Base-by-base conservation (phyloP, 176 grass and related monocot genomes). In the Carex cristatella region DNA sequence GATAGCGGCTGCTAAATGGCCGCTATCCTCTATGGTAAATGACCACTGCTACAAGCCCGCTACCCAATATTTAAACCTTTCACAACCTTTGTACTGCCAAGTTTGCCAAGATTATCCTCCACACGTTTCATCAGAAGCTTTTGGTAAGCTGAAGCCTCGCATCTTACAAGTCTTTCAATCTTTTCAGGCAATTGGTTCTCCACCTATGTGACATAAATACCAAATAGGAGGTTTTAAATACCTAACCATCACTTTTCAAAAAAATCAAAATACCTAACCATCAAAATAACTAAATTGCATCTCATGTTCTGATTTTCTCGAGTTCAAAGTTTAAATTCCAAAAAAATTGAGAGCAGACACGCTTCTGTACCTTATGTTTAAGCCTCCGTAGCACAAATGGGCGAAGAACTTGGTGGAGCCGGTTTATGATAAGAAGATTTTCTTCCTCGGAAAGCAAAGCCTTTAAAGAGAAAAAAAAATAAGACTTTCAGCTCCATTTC, bases 371-470 rank as follows among this genome's bases (percentile, higher is more conserved):
- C 96, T 99, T 99, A 86, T 99, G 93, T 91, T 99, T 99, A 68
- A 99, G 91, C 71, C 96, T 95, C 92, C 93, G 85, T 40, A 99
- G 96, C 58, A 99, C 93, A 91, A 99, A 99, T 7, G 96, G 96
- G 63, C 96, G 96, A 94, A 99, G 96, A 92, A 99, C 96, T 89
- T 99, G 96, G 68, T 99, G 96, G 87, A 99, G 96, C 42, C 96
- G 96, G 85, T 99, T 99, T 91, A 99, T 99, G 85, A 99, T 99
- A 60, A 99, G 66, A 90, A 99, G 92, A 88, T 99, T 99, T 87
- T 99, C 96, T 84, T 99, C 96, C 88, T 99, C 96, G 46, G 96
- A 99, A 62, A 99, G 90, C 83, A 99, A 95, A 88, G 93, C 90
- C 96, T 99, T 89, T 35, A 88, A 12, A 90, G 33, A 79, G 11